A percentile compares a stretch with the other conserved stretches of the same genome.
Evolutionary conservation across 106 monocot species (phyloP).

Genomic region (Allium cepa): DNA sequence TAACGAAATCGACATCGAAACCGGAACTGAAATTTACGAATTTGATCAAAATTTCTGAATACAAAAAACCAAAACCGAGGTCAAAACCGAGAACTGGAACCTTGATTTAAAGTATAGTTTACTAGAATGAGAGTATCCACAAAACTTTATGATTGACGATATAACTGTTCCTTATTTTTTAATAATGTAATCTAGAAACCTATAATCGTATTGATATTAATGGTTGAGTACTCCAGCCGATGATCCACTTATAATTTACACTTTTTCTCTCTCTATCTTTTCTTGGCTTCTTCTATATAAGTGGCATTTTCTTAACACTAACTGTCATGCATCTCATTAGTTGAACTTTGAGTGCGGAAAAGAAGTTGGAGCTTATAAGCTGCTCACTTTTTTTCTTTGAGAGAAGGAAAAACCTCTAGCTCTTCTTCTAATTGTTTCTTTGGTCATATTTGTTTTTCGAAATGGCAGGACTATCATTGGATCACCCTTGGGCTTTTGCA

Average conservation of each 20-base stretch:
- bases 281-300: not conserved
- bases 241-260: not conserved
- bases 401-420: not conserved
- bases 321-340: not conserved
- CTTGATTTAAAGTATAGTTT: too few relatives aligned
- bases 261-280: conserved; percentile 1
- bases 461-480: conserved; percentile 41
- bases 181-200: too few relatives aligned
- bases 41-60: too few relatives aligned
- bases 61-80: too few relatives aligned
- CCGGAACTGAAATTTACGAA: too few relatives aligned
- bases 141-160: not conserved
- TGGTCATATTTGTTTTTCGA: not conserved
- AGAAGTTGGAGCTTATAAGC: not conserved
- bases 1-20: too few relatives aligned
- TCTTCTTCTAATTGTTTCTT: not conserved
- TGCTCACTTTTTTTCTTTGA: not conserved
- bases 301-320: not conserved
- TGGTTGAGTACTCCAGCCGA: not conserved
- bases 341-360: not conserved
- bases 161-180: too few relatives aligned
- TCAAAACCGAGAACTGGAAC: too few relatives aligned
- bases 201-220: too few relatives aligned
- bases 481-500: conserved; percentile 50
- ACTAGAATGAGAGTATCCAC: too few relatives aligned